These are phyloP conservation scores for Kalmusia sp. DNA, from an alignment of 2,329 filamentous ascomycete genomes.

Conservation along the genomic window DNA sequence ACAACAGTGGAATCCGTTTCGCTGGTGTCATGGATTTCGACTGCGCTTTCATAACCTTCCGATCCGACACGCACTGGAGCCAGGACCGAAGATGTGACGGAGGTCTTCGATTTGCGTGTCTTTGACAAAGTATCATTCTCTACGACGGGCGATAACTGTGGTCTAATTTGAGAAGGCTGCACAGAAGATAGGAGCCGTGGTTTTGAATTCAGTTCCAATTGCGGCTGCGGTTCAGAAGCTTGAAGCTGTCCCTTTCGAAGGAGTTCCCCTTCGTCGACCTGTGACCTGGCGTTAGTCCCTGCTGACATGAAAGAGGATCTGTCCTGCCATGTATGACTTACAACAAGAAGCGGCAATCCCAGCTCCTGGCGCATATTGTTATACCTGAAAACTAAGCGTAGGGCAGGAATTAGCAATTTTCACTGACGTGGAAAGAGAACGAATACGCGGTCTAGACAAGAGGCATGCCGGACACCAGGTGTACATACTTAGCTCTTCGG, in stretches of 20 bases:
- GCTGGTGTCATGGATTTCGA: conserved; percentile 1
- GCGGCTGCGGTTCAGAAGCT: background rate
- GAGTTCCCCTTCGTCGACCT: background rate
- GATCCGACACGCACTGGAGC: background rate
- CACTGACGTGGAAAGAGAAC: too few species aligned
- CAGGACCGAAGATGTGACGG: background rate
- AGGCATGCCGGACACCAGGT: too few species aligned
- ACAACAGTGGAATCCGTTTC: conserved; percentile 4
- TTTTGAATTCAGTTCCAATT: background rate
- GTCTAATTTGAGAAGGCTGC: background rate
- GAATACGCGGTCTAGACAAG: too few species aligned
- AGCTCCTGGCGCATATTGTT: conserved; percentile 2
- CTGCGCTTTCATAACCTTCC: background rate
- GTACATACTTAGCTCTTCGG: conserved; percentile 6
- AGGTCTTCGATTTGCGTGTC: background rate
- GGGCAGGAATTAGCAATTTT: background rate
- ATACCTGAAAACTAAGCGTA: background rate
- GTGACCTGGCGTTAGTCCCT: background rate
- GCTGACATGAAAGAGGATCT: background rate
- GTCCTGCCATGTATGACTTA: background rate
- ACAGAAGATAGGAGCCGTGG: background rate
- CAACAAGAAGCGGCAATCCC: conserved; percentile 1
- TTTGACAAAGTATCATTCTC: background rate
- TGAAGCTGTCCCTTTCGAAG: background rate
- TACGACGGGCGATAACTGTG: background rate